Conservation (phyloP, 352 stramenopile species). For the Globisporangium iwayamae region DNA sequence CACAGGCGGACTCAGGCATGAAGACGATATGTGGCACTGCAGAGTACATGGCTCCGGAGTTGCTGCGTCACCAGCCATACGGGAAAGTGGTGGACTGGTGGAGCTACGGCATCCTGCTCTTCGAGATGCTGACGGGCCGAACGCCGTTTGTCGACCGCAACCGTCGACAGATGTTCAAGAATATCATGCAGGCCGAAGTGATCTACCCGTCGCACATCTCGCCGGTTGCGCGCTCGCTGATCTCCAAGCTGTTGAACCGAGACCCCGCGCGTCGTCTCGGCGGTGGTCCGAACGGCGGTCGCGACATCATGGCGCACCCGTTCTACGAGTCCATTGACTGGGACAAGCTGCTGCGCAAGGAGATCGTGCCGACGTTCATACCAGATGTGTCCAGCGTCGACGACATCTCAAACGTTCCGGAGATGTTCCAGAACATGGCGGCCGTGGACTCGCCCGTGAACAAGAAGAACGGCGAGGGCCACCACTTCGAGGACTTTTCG, state of each 20-base stretch:
- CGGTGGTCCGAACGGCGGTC: constrained; percentile 74
- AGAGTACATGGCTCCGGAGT: constrained; percentile 86
- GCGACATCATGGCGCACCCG: constrained; percentile 85
- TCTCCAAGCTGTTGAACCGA: constrained; percentile 92
- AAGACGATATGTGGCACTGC: constrained; percentile 88
- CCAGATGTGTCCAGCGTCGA: constrained; percentile 75
- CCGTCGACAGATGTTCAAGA: constrained; percentile 88
- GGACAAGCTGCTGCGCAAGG: constrained; percentile 83
- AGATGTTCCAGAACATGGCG: constrained; percentile 90
- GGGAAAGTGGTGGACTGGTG: constrained; percentile 90
- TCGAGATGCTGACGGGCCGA: constrained; percentile 86
- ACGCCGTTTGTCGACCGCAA: constrained; percentile 88
- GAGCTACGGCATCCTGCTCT: constrained; percentile 87
- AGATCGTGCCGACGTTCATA: constrained; percentile 79
- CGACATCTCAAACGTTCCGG: constrained; percentile 85
- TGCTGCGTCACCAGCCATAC: constrained; percentile 82
- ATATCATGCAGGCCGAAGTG: constrained; percentile 87
- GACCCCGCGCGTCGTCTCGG: constrained; percentile 92
- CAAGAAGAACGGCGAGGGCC: constrained; percentile 80
- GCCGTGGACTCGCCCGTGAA: constrained; percentile 84
- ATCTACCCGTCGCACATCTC: constrained; percentile 88
- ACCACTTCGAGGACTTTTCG: constrained; percentile 89
- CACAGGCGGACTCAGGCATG: constrained; percentile 78
- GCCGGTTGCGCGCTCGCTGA: constrained; percentile 60
- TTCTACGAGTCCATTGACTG: constrained; percentile 86